Evolutionary conservation across 2,329 filamentous ascomycete species (phyloP).

Genomic region (Podosphaera xanthii): DNA sequence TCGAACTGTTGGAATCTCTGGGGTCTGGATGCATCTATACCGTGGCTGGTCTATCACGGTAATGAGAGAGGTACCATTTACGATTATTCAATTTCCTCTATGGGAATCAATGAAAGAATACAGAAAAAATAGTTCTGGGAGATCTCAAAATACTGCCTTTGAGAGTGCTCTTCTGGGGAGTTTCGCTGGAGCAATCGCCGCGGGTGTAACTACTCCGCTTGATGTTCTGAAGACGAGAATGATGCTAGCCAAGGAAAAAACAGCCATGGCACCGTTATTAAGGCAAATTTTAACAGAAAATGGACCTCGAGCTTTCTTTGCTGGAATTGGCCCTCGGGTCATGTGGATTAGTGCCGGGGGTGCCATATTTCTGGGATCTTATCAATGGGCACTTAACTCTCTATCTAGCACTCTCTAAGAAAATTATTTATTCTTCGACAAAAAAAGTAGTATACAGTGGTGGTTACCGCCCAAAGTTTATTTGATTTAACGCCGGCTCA

Average conservation of each 20-base stretch:
- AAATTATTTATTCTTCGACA: too few species aligned
- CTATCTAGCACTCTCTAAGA: slow-evolving; percentile 17
- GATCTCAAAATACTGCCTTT: slow-evolving; percentile 34
- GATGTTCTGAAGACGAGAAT: slow-evolving; percentile 94
- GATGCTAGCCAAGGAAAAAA: slow-evolving; percentile 61
- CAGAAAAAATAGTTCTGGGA: slow-evolving; percentile 25
- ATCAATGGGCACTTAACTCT: slow-evolving; percentile 69
- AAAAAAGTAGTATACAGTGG: too few species aligned
- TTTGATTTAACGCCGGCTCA: too few species aligned
- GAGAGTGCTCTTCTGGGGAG: slow-evolving; percentile 77
- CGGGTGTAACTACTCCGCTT: slow-evolving; percentile 71
- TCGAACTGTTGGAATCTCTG: slow-evolving; percentile 20
- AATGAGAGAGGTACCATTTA: slow-evolving; percentile 90
- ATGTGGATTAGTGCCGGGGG: slow-evolving; percentile 92
- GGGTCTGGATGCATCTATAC: slow-evolving; percentile 69
- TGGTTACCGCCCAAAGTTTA: too few species aligned
- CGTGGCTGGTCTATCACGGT: slow-evolving; percentile 82
- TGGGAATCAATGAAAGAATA: slow-evolving; percentile 83
- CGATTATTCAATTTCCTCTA: slow-evolving; percentile 86
- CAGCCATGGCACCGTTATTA: slow-evolving; percentile 35
- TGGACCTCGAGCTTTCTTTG: slow-evolving; percentile 47
- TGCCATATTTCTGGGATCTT: slow-evolving; percentile 82
- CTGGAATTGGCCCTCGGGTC: slow-evolving; percentile 57
- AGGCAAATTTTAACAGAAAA: slow-evolving; percentile 38
- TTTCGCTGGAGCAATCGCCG: slow-evolving; percentile 62